A percentile compares a stretch with the other conserved stretches of the same genome.
phyloP scores from a whole-genome alignment of 257 asterid genomes.

The Ballota nigra region DNA sequence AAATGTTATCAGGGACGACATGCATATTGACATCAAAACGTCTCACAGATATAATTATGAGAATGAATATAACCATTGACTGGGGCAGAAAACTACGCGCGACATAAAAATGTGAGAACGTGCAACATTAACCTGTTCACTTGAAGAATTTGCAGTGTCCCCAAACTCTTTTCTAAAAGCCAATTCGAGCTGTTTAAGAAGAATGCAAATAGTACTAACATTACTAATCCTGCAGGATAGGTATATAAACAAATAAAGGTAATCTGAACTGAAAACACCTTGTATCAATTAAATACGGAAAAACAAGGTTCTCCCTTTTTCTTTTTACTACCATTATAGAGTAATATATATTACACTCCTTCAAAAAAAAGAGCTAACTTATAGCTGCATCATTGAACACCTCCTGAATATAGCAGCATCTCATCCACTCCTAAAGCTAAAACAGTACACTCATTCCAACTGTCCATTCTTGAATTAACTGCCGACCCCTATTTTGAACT shows the following conservation, averaged over 20 bases:
- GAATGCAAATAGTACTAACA: constrained; percentile 25
- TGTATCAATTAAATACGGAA: neutral
- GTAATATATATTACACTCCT: neutral
- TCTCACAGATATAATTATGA: neutral
- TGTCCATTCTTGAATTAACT: constrained; percentile 3
- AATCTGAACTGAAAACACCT: constrained; percentile 6
- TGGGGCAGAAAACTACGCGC: neutral
- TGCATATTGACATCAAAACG: constrained; percentile 7
- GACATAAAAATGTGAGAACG: neutral
- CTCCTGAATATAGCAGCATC: neutral
- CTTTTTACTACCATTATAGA: neutral
- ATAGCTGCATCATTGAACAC: neutral
- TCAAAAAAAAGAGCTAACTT: neutral
- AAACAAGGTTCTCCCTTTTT: neutral
- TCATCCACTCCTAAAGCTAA: constrained; percentile 10
- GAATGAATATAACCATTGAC: neutral
- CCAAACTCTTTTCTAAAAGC: constrained; percentile 79
- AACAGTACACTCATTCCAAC: constrained; percentile 6
- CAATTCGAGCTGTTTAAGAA: constrained; percentile 69
- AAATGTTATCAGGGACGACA: constrained; percentile 13
- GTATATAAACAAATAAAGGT: constrained; percentile 12
- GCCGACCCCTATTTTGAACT: constrained; percentile 8
- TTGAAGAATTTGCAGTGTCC: constrained; percentile 53
- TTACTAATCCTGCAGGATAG: constrained; percentile 27
- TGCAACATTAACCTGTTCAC: constrained; percentile 61